Base-by-base conservation (phyloP, 352 stramenopile genomes). In the Phytophthora capsici region DNA sequence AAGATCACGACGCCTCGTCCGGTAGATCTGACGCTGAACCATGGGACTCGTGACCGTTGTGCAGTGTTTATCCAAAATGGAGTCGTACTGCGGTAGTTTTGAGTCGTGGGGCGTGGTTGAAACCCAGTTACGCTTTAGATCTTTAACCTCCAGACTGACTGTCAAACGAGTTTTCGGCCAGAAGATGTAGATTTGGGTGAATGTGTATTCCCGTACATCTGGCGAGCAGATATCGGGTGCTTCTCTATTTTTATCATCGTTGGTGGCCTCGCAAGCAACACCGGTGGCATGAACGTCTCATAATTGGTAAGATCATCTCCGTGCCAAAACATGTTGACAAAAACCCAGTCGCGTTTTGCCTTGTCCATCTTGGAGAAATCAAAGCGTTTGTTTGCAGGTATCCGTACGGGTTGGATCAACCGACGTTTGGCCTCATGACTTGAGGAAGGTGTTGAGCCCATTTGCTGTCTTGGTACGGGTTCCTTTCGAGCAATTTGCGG, bases 271-370 rank as follows among this genome's bases (percentile, higher is more conserved):
- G 51, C 64, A 12, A 63, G 43, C 20, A 67, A 50, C 8, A 50
- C 41, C 7, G 63, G 34, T 3, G 78, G 66, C 8, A 91, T 61
- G 48, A 93, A 93, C 4, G 77, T 23, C 40, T 89, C 79, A 57
- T 90, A 93, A 56, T 93, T 86, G 67, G 66, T 76, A 14, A 84
- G 58, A 22, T 87, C 69, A 28, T 92, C 76, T 12, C 81, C 81
- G 38, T 90, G 78, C 2, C 83, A 81, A 63, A 93, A 92, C 85
- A 93, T 92, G 46, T 93, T 93, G 43, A 84, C 70, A 16, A 92
- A 76, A 17, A 93, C 63, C 85, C 85, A 93, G 46, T 91, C 80
- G 25, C 84, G 76, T 38, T 90, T 91, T n/a, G 74, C 62, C 51
- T 89, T 88, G 53, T 89, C 80, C 51, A 88, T 69, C 20, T 72